Conservation (phyloP, 352 stramenopile species). For the Thalassiosira exigua region DNA sequence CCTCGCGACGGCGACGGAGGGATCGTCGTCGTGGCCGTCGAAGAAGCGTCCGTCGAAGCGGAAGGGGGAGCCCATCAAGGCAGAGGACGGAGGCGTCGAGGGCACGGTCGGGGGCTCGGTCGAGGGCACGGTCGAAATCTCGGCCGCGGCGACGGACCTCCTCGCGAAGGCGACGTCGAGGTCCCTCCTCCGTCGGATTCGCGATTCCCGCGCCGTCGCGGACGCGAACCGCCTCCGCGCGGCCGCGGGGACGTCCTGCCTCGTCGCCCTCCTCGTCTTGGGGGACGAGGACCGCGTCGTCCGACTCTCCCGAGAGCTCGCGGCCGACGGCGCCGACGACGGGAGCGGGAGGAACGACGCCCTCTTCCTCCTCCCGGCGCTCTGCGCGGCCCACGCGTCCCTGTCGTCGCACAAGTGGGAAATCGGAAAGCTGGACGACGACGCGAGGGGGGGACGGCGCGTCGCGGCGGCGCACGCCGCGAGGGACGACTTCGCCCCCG, state of each 20-base stretch:
- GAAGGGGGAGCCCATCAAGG: slow-evolving; percentile 11
- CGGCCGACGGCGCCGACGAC: not conserved
- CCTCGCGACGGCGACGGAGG: not conserved
- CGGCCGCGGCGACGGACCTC: not conserved
- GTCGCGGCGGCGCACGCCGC: slow-evolving; percentile 45
- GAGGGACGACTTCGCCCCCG: slow-evolving; percentile 32
- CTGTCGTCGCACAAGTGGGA: slow-evolving; percentile 54
- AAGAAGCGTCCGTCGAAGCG: not conserved
- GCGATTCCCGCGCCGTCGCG: not conserved
- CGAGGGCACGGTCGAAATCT: not conserved
- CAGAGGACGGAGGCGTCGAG: not conserved
- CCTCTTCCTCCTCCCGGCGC: slow-evolving; percentile 32
- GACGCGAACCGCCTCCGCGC: slow-evolving; percentile 1
- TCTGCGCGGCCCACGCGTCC: slow-evolving; percentile 44
- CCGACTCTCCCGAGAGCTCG: slow-evolving; percentile 7
- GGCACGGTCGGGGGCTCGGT: not conserved
- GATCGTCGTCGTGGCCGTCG: not conserved
- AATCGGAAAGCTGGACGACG: slow-evolving; percentile 42
- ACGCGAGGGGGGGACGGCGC: slow-evolving; percentile 23
- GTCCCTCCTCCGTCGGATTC: no score
- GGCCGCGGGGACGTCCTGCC: slow-evolving; percentile 26
- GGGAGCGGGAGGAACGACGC: not conserved
- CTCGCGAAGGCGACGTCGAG: not conserved
- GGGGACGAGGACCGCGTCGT: slow-evolving; percentile 49
- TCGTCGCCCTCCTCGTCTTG: slow-evolving; percentile 31